Base-by-base conservation (phyloP, 352 stramenopile genomes). In the Phytopythium aichiense region DNA sequence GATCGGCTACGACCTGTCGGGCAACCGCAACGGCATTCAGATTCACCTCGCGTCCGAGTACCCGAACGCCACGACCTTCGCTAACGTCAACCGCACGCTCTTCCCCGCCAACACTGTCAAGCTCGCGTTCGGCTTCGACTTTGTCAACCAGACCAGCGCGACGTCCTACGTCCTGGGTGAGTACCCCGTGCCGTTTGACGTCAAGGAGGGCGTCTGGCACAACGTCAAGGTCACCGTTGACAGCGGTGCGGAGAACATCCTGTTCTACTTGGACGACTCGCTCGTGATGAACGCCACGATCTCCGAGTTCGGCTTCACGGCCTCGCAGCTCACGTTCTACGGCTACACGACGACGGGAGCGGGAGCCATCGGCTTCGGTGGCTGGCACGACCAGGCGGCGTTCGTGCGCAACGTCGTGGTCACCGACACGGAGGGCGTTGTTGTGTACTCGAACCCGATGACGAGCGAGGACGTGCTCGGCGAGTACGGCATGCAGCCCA, bases 201-300 rank as follows among this genome's bases (percentile, higher is more conserved):
- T 92, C 55, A 89, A 89, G 76, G 87, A 92, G 58, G 72, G 73
- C 48, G 84, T 72, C 30, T 79, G 83, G 52, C 78, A 79, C 66
- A 69, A 76, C 22, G 69, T 89, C 52, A 86, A 91, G 73, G 77
- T 93, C 54, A 78, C 69, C 0, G 83, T 91, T 3, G 78, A 91
- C 64, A 71, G 79, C 3, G 61, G 64, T 2, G 73, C 85, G 20
- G 76, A 64, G 22, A 74, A 72, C 64, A 72, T 69, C 20, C 51
- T 64, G 13, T 69, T 72, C 60, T 72, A 58, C 4, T 13, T 70
- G 16, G 51, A 74, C 42, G 54, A 35, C 13, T 53, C 61, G 55
- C 61, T 72, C 55, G 61, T 75, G 12, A 69, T 75, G 54, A 58
- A 72, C 55, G 66, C 71, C 9, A 63, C 70, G 33, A 40, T 71